phyloP scores from a whole-genome alignment of 345 rosid genomes.

The Hibiscus trionum region DNA sequence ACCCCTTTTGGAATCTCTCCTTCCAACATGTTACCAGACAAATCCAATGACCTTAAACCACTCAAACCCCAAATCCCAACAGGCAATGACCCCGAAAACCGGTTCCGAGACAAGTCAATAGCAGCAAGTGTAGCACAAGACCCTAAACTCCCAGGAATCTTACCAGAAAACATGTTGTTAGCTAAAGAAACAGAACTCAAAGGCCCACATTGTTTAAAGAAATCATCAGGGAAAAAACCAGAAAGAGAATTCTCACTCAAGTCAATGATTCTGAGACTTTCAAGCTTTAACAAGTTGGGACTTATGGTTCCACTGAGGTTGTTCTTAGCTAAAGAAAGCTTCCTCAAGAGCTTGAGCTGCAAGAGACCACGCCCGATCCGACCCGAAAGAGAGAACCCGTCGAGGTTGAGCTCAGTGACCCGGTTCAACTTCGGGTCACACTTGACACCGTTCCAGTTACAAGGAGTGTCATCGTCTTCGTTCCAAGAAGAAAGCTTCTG shows the following conservation, averaged over 20 bases:
- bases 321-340: slow-evolving; percentile 68
- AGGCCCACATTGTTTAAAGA: slow-evolving; percentile 78
- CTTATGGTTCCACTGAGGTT: slow-evolving; percentile 61
- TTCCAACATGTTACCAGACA: slow-evolving; percentile 62
- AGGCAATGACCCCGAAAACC: slow-evolving; percentile 64
- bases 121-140: slow-evolving; percentile 61
- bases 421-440: slow-evolving; percentile 72
- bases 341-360: slow-evolving; percentile 58
- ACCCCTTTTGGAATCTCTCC: slow-evolving; percentile 57
- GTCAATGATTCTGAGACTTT: slow-evolving; percentile 53
- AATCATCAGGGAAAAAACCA: slow-evolving; percentile 55
- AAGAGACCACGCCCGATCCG: slow-evolving; percentile 79
- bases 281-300: slow-evolving; percentile 53
- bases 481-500: slow-evolving; percentile 75
- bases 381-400: slow-evolving; percentile 79
- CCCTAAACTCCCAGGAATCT: slow-evolving; percentile 65
- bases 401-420: slow-evolving; percentile 64
- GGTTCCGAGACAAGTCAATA: slow-evolving; percentile 56
- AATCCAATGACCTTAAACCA: slow-evolving; percentile 8
- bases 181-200: slow-evolving; percentile 65
- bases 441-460: slow-evolving; percentile 69
- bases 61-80: slow-evolving; percentile 62
- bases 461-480: slow-evolving; percentile 72
- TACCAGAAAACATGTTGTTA: slow-evolving; percentile 55
- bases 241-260: slow-evolving; percentile 66